These are phyloP conservation scores for Apiotrichum brassicae DNA, from an alignment of 1,284 basidiomycete species.

Conservation along the genomic window DNA sequence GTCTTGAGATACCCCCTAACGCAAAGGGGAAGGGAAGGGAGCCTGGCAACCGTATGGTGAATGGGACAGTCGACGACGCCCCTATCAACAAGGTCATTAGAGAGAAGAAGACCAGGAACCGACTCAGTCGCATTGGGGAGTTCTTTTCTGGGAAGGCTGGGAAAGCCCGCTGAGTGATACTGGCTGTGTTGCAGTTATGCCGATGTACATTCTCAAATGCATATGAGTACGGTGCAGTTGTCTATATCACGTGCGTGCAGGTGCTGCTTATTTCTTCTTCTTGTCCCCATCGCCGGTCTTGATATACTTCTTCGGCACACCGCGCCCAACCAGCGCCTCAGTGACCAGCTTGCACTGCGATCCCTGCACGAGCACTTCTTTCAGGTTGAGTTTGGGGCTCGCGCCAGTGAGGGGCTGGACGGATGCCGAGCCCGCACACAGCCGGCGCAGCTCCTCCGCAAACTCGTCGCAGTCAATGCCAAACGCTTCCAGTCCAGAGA, in stretches of 20 bases:
- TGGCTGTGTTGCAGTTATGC: no score
- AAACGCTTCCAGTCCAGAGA: slow-evolving; percentile 72
- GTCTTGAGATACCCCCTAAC: no score
- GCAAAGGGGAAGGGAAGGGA: background rate
- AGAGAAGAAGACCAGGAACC: no score
- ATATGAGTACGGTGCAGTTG: no score
- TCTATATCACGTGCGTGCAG: no score
- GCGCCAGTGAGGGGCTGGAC: slow-evolving; percentile 43
- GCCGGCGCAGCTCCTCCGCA: slow-evolving; percentile 67
- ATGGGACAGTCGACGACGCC: no score
- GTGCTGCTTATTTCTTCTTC: slow-evolving; percentile 12
- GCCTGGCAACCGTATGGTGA: no score
- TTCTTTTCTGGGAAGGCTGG: no score
- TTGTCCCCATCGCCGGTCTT: slow-evolving; percentile 47
- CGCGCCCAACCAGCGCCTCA: slow-evolving; percentile 60
- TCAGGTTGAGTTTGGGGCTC: slow-evolving; percentile 39
- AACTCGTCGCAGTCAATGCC: slow-evolving; percentile 62
- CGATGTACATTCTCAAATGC: no score
- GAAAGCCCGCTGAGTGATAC: no score
- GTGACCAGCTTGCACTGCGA: slow-evolving; percentile 63
- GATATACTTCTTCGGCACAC: slow-evolving; percentile 75
- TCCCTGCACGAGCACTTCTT: slow-evolving; percentile 74
- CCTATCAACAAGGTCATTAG: no score
- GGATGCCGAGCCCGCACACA: slow-evolving; percentile 70
- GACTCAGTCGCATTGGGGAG: no score